A percentile compares a stretch with the other conserved stretches of the same genome.
Evolutionary conservation across 164 flowering plant genomes (phyloP).

Genomic region (Macadamia tetraphylla): DNA sequence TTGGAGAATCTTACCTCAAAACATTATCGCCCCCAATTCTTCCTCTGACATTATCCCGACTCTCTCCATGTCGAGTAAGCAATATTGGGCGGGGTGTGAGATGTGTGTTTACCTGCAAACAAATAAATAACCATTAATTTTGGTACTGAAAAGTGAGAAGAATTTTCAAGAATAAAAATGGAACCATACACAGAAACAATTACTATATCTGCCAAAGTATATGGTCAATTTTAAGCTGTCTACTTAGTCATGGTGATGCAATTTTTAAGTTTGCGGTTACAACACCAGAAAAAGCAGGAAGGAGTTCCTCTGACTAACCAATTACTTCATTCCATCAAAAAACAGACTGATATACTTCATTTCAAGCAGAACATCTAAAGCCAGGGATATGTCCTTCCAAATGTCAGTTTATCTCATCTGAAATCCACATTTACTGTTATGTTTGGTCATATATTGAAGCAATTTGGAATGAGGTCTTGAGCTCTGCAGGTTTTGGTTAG

Average conservation of each 20-base stretch:
- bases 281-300: too few species aligned
- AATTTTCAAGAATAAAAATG: background rate
- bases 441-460: too few species aligned
- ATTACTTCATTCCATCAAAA: too few species aligned
- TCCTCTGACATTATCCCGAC: conserved; percentile 91
- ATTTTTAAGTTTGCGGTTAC: background rate
- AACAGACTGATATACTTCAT: too few species aligned
- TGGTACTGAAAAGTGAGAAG: background rate
- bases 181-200: background rate
- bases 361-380: too few species aligned
- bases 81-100: conserved; percentile 95
- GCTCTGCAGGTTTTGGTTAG: too few species aligned
- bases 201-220: background rate
- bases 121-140: background rate
- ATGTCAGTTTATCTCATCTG: too few species aligned
- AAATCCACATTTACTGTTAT: too few species aligned
- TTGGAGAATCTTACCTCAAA: conserved; percentile 45
- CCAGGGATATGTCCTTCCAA: too few species aligned
- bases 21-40: conserved; percentile 93
- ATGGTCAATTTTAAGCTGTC: background rate
- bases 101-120: conserved; percentile 86
- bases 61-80: conserved; percentile 99
- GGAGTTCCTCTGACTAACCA: too few species aligned
- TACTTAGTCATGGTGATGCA: background rate
- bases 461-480: too few species aligned